A percentile compares a stretch with the other conserved stretches of the same genome.
These are phyloP conservation scores for Zalerion maritima DNA, from an alignment of 495 filamentous ascomycete genomes.

Conservation along the genomic window DNA sequence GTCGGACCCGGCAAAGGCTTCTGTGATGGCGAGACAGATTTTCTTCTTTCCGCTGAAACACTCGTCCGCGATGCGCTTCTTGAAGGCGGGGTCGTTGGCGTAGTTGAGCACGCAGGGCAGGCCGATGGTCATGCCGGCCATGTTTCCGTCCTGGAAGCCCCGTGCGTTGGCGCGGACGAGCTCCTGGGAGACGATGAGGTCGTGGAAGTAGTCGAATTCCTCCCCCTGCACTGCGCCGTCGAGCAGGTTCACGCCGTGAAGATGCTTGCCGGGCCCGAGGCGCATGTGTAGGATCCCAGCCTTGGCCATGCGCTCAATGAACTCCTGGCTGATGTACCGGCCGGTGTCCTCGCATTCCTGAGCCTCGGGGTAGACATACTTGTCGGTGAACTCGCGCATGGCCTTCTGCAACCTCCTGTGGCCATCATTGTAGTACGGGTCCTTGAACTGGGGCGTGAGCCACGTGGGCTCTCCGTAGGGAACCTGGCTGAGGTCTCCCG, in stretches of 20 bases:
- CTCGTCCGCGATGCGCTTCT: slow-evolving; percentile 51
- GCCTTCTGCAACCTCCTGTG: slow-evolving; percentile 58
- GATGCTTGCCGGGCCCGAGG: slow-evolving; percentile 68
- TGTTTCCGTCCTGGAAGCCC: slow-evolving; percentile 46
- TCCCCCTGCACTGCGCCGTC: slow-evolving; percentile 58
- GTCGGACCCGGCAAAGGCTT: slow-evolving; percentile 80
- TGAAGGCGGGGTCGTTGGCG: slow-evolving; percentile 50
- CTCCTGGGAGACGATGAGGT: slow-evolving; percentile 65
- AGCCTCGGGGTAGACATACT: slow-evolving; percentile 57
- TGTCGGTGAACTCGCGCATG: slow-evolving; percentile 59
- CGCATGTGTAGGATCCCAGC: slow-evolving; percentile 68
- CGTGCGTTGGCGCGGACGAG: slow-evolving; percentile 51
- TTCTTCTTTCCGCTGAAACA: slow-evolving; percentile 72
- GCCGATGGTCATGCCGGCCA: slow-evolving; percentile 72
- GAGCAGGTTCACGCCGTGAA: slow-evolving; percentile 54
- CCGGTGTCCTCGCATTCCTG: slow-evolving; percentile 65
- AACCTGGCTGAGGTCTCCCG: slow-evolving; percentile 57
- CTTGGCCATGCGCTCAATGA: slow-evolving; percentile 65
- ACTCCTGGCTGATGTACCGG: slow-evolving; percentile 56
- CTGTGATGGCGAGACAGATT: slow-evolving; percentile 76
- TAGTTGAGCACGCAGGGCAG: slow-evolving; percentile 73
- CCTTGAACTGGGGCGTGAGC: slow-evolving; percentile 66
- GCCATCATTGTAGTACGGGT: slow-evolving; percentile 68
- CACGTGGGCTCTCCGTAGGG: slow-evolving; percentile 75
- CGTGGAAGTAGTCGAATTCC: slow-evolving; percentile 83